Conservation (phyloP, 768 basidiomycete genomes). For the Russula dissimulans region DNA sequence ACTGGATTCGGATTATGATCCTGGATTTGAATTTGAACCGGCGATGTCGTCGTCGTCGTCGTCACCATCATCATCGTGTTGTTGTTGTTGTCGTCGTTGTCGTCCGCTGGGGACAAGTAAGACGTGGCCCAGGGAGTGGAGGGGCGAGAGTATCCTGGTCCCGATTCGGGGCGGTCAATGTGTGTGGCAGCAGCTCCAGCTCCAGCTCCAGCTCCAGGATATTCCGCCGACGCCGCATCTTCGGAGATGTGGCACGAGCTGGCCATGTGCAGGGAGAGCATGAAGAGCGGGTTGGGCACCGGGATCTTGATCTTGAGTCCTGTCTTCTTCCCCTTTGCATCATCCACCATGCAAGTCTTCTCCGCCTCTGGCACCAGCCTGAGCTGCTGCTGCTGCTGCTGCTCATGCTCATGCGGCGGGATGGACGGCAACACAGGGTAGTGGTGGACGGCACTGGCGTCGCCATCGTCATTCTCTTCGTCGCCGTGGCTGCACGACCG, state of each 20-base stretch:
- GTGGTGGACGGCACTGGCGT: not conserved
- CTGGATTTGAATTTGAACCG: too few species aligned
- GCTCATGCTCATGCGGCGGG: not conserved
- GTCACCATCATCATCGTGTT: not conserved
- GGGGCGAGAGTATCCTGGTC: too few species aligned
- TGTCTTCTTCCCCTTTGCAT: not conserved
- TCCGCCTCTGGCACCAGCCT: not conserved
- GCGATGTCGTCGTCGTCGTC: too few species aligned
- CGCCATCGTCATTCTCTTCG: not conserved
- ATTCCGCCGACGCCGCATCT: not conserved
- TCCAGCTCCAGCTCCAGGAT: too few species aligned
- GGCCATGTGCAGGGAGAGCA: conserved; percentile 8
- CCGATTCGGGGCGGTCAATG: too few species aligned
- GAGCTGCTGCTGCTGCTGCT: too few species aligned
- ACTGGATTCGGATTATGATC: not conserved
- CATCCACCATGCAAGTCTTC: not conserved
- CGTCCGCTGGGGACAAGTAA: too few species aligned
- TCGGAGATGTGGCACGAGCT: conserved; percentile 4
- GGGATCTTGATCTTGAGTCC: conserved; percentile 16
- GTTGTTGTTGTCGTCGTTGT: not conserved
- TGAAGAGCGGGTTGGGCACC: conserved; percentile 4
- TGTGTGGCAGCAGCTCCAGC: too few species aligned
- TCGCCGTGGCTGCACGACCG: conserved; percentile 8
- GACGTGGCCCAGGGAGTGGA: too few species aligned
- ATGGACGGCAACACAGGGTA: not conserved